Base-by-base conservation (phyloP, 2,329 filamentous ascomycete genomes). In the Cladobotryum protrusum region DNA sequence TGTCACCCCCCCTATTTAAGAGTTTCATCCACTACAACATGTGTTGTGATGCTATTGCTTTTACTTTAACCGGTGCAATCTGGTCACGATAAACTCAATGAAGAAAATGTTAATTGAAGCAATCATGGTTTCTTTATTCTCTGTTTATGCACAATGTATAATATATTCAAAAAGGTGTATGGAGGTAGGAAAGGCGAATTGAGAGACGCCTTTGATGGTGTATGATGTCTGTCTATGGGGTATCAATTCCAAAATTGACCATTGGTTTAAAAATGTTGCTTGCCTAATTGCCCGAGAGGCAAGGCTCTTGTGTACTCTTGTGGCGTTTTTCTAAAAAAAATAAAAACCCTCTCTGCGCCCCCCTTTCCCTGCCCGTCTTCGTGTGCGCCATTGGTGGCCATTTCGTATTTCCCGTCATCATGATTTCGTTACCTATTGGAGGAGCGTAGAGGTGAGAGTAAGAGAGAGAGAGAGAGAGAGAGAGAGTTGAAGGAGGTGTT, bases 201-300 rank as follows among this genome's bases (percentile, higher is more conserved):
- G n/a, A 8, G 24, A 4, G 24, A 29, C 6, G 24, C 24, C 24
- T 29, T 29, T 8, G 2, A 29, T 29, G 24, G 24, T 29, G 24
- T 29, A 29, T 29, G 24, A 24, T 43, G 36, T 18, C 36, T 48
- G 49, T 52, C 49, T 52, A 52, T 52, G 50, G 52, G 52, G 54
- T 56, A 53, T 56, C 53, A 45, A 49, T 49, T 45, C 29, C 14
- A 29, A 44, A 32, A 48, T 52, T 52, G 45, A 52, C 41, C 20
- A 46, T 15, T 14, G n/a, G 34, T 32, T 37, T 18, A 34, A 41
- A 47, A 45, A 7, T 29, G 24, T 9, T 29, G 24, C 24, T 29
- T 9, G 24, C 24, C 24, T 9, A 29, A 29, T 29, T 29, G 24
- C 24, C 24, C 6, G 24, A 29, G 24, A 29, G 24, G 24, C 24